Evolutionary conservation across 108 stramenopile species (phyloP), one percentile per base, ranked within the genome.

Genomic region (Asterionellopsis glacialis): DNA sequence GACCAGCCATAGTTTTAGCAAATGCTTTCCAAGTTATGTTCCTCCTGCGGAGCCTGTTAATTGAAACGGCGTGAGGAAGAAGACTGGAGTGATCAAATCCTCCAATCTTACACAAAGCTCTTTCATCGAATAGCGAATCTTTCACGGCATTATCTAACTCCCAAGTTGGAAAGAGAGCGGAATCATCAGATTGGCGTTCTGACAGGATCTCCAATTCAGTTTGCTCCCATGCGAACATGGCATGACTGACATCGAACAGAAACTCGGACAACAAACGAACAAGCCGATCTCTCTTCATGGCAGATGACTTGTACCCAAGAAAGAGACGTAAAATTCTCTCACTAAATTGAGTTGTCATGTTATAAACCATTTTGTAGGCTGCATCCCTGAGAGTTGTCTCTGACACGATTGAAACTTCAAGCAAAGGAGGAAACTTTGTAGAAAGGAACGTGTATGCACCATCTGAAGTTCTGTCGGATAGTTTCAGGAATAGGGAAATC

Each of bases 201-300:
- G 44, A 45, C 33, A 57, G 14, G 23, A 78, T 55, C 13, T 67
- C 64, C 14, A 51, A 48, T 45, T 78, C 72, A 0, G 77, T 78
- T 41, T 78, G 68, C 19, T 67, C 44, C 73, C 73, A 78, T 27
- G 69, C 77, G 51, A 74, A 70, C 71, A 75, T 72, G 0, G 78
- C 78, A 68, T 79, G 78, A 57, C 78, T 79, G 1, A 75, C 74
- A 72, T 79, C 78, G 55, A 79, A 79, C 47, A 79, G 40, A 7
- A 70, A 58, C 23, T 67, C 70, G 4, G 70, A 49, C 14, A 79
- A 12, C n/a, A 75, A 59, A 13, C 52, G 55, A 42, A 75, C 22
- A 18, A 79, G 25, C 45, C 71, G 54, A 22, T 68, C 63, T 45
- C 54, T 28, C 40, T 47, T 57, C 15, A 64, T 49, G 3, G 70